Conservation (phyloP, 1,284 basidiomycete species). For the Malassezia obtusa region DNA sequence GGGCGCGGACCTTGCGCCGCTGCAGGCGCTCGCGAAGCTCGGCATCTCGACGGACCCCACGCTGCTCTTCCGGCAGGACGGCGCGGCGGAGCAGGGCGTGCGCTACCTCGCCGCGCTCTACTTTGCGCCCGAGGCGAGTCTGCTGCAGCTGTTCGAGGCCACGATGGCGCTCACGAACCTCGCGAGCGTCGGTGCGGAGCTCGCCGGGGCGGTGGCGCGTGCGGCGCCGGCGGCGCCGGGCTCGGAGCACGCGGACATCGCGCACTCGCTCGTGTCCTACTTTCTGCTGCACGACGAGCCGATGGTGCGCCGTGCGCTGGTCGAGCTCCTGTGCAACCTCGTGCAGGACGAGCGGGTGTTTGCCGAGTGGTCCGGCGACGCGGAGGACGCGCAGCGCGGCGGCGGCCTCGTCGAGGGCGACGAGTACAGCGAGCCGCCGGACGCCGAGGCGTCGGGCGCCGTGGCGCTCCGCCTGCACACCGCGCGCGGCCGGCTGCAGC, state of each 20-base stretch:
- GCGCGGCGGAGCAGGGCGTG: slow-evolving; percentile 15
- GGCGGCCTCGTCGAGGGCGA: not conserved
- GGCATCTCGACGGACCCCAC: slow-evolving; percentile 80
- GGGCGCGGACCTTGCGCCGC: slow-evolving; percentile 55
- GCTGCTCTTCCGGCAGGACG: slow-evolving; percentile 63
- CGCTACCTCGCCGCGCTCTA: slow-evolving; percentile 22
- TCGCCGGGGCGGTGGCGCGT: slow-evolving; percentile 48
- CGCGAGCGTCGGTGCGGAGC: slow-evolving; percentile 54
- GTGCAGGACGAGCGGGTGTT: slow-evolving; percentile 64
- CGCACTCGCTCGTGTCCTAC: slow-evolving; percentile 50
- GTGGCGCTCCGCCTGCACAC: slow-evolving; percentile 8
- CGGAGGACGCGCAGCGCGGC: not conserved
- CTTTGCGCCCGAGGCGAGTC: slow-evolving; percentile 51
- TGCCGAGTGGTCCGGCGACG: slow-evolving; percentile 13
- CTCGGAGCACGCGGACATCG: slow-evolving; percentile 12
- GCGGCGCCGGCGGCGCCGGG: slow-evolving; percentile 3
- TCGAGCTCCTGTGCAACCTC: slow-evolving; percentile 88
- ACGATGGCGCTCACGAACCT: slow-evolving; percentile 93
- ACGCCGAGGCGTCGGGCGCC: not conserved
- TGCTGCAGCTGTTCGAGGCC: slow-evolving; percentile 80
- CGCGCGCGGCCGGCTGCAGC: slow-evolving; percentile 4
- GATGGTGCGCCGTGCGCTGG: slow-evolving; percentile 72
- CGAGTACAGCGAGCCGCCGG: not conserved
- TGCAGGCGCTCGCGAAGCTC: slow-evolving; percentile 85
- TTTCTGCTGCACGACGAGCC: slow-evolving; percentile 68